These are phyloP conservation scores for Elsinoe perseae DNA, from an alignment of 2,329 filamentous ascomycete species.

Conservation along the genomic window DNA sequence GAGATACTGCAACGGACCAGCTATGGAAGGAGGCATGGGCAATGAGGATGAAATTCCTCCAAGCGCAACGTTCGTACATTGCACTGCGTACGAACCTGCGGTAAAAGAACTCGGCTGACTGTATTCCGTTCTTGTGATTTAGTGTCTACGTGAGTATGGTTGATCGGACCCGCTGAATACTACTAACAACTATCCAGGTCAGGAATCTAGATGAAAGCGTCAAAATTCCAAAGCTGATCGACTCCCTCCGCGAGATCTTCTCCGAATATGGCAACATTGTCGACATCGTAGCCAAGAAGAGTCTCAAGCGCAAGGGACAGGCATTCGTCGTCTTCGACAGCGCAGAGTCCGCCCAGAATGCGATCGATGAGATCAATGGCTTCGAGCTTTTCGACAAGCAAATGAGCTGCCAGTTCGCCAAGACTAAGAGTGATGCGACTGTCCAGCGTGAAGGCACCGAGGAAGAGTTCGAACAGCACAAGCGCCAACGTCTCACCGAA, in stretches of 20 bases:
- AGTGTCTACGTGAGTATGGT: constrained; percentile 28
- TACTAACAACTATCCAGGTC: constrained; percentile 36
- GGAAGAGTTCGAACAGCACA: constrained; percentile 82
- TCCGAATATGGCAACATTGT: constrained; percentile 79
- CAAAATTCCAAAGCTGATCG: constrained; percentile 68
- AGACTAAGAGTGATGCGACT: constrained; percentile 77
- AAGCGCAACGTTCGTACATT: constrained; percentile 37
- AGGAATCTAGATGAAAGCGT: constrained; percentile 90
- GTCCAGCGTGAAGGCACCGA: constrained; percentile 64
- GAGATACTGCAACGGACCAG: too few relatives aligned
- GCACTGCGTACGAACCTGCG: constrained; percentile 34
- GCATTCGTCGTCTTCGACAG: constrained; percentile 88
- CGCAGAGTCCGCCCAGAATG: constrained; percentile 67
- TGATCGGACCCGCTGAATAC: neutral
- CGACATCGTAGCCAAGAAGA: constrained; percentile 81
- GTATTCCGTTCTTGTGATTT: constrained; percentile 18
- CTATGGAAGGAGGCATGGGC: neutral
- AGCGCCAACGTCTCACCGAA: constrained; percentile 73
- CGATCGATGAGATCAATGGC: constrained; percentile 82
- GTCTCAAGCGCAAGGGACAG: constrained; percentile 87
- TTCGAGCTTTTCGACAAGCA: constrained; percentile 91
- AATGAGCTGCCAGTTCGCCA: constrained; percentile 76
- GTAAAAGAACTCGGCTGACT: constrained; percentile 21
- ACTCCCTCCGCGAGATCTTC: constrained; percentile 69
- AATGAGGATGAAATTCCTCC: constrained; percentile 18